phyloP scores from a whole-genome alignment of 2,329 filamentous ascomycete species.

The Aaosphaeria pasadenensis region DNA sequence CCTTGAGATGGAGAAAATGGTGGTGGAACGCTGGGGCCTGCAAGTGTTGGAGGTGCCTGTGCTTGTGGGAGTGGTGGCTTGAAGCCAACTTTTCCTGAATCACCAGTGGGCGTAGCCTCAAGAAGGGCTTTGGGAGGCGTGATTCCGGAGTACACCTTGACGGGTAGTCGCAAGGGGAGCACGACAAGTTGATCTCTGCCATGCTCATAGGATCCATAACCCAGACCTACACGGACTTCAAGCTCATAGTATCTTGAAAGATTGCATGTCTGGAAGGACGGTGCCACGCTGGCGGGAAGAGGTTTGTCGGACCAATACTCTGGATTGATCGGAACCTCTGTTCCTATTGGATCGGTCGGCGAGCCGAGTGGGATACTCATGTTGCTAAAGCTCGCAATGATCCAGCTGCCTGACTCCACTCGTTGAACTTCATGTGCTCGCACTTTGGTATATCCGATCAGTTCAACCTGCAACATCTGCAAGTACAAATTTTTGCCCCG shows the following conservation, averaged over 20 bases:
- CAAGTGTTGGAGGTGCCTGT: slow-evolving; percentile 20
- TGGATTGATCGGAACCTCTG: slow-evolving; percentile 67
- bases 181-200: slow-evolving; percentile 69
- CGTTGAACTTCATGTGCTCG: slow-evolving; percentile 72
- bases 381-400: slow-evolving; percentile 69
- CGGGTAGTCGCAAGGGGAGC: slow-evolving; percentile 73
- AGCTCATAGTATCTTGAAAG: slow-evolving; percentile 78
- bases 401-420: slow-evolving; percentile 70
- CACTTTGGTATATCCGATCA: slow-evolving; percentile 77
- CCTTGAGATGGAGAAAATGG: slow-evolving; percentile 16
- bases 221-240: slow-evolving; percentile 75
- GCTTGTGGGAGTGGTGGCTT: slow-evolving; percentile 10
- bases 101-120: slow-evolving; percentile 54
- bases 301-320: slow-evolving; percentile 68
- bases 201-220: slow-evolving; percentile 62
- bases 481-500: slow-evolving; percentile 70
- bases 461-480: slow-evolving; percentile 74
- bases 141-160: slow-evolving; percentile 86
- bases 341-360: slow-evolving; percentile 55
- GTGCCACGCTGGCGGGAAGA: slow-evolving; percentile 82
- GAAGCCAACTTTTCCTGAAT: slow-evolving; percentile 9
- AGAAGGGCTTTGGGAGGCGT: slow-evolving; percentile 74
- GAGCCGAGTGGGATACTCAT: slow-evolving; percentile 69
- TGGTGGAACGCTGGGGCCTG: slow-evolving; percentile 17
- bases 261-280: slow-evolving; percentile 87